Percentiles rank a stretch among this genome's conserved stretches.
phyloP scores from a whole-genome alignment of 805 yeast genomes.

The Kodamaea restingae region DNA sequence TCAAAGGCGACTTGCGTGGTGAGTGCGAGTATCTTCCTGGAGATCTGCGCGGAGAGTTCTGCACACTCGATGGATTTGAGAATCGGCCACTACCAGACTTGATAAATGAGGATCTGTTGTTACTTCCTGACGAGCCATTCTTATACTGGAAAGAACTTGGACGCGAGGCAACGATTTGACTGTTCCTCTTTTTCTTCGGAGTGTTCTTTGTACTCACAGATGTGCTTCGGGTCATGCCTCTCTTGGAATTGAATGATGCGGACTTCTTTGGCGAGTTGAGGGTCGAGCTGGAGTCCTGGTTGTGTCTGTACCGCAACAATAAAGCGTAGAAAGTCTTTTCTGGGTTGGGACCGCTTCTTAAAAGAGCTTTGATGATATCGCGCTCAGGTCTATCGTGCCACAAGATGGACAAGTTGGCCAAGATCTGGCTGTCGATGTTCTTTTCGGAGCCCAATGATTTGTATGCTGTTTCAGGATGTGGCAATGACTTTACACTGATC shows the following conservation, averaged over 20 bases:
- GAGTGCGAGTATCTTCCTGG: conserved; percentile 20
- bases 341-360: conserved; percentile 38
- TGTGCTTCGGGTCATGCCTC: conserved; percentile 16
- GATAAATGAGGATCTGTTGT: conserved; percentile 16
- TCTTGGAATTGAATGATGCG: conserved; percentile 14
- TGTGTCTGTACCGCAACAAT: conserved; percentile 41
- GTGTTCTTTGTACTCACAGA: conserved; percentile 19
- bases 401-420: conserved; percentile 51
- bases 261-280: conserved; percentile 12
- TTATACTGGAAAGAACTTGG: conserved; percentile 43
- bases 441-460: conserved; percentile 45
- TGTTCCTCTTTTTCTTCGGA: conserved; percentile 23
- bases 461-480: conserved; percentile 52
- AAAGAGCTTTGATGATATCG: conserved; percentile 35
- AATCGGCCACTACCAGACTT: conserved; percentile 13
- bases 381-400: conserved; percentile 52
- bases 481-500: conserved; percentile 43
- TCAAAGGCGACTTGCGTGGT: conserved; percentile 18
- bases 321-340: conserved; percentile 46
- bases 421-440: conserved; percentile 50
- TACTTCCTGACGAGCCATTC: conserved; percentile 19
- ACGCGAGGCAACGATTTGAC: conserved; percentile 36
- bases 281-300: conserved; percentile 19
- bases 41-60: conserved; percentile 23
- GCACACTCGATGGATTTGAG: conserved; percentile 33